A percentile compares a stretch with the other conserved stretches of the same genome.
Conservation (phyloP, 495 filamentous ascomycete genomes). For the Acidomyces sp. region DNA sequence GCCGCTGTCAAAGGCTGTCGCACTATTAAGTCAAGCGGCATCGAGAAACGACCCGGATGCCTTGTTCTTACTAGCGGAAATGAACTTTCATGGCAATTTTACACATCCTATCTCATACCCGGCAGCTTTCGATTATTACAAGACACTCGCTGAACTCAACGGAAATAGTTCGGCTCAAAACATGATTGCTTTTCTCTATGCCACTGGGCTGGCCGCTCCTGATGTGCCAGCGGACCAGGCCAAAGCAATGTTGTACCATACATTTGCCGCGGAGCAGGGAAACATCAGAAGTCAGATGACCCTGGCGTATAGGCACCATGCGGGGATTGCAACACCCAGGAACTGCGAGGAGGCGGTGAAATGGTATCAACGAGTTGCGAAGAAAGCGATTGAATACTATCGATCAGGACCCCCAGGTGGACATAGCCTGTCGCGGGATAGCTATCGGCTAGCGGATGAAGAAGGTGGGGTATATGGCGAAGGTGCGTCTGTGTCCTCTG, state of each 20-base stretch:
- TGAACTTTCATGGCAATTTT: slow-evolving; percentile 95
- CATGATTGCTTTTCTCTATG: slow-evolving; percentile 94
- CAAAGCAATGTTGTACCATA: slow-evolving; percentile 84
- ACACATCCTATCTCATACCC: slow-evolving; percentile 73
- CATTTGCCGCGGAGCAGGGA: slow-evolving; percentile 76
- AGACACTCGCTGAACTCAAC: slow-evolving; percentile 56
- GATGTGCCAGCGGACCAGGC: slow-evolving; percentile 81
- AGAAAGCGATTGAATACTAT: slow-evolving; percentile 79
- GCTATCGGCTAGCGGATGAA: slow-evolving; percentile 75
- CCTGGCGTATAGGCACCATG: slow-evolving; percentile 71
- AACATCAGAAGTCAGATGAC: slow-evolving; percentile 89
- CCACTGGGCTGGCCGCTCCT: slow-evolving; percentile 66
- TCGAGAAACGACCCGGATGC: slow-evolving; percentile 70
- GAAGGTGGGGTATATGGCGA: slow-evolving; percentile 88
- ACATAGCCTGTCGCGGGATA: slow-evolving; percentile 56
- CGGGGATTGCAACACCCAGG: slow-evolving; percentile 70
- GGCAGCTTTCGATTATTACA: slow-evolving; percentile 70
- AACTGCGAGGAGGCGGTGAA: slow-evolving; percentile 73
- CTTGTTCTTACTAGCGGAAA: slow-evolving; percentile 77
- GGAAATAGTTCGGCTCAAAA: slow-evolving; percentile 88
- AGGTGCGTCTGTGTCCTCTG: slow-evolving; percentile 81
- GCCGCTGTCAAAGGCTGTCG: slow-evolving; percentile 43
- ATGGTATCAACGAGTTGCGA: slow-evolving; percentile 86
- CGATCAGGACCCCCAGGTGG: slow-evolving; percentile 87
- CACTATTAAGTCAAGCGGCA: slow-evolving; percentile 62